These are phyloP conservation scores for Pseudozyma flocculosa DNA, from an alignment of 1,284 basidiomycete genomes.

Conservation along the genomic window DNA sequence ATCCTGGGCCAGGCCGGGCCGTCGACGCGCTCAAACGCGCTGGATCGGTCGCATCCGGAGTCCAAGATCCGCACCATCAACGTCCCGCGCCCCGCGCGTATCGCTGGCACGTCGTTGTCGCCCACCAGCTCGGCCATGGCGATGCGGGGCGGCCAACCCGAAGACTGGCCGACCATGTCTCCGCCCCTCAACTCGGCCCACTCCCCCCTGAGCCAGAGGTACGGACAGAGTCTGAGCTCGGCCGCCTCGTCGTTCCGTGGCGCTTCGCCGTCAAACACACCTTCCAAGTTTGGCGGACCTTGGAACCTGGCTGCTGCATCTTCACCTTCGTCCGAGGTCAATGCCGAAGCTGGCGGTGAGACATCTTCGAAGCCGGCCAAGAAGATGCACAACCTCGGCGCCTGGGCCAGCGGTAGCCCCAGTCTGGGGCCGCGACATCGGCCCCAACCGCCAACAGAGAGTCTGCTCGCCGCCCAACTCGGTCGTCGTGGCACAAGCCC, in stretches of 20 bases:
- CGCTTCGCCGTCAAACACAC: no score
- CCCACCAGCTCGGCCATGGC: constrained; percentile 8
- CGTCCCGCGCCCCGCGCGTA: constrained; percentile 33
- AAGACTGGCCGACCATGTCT: neutral
- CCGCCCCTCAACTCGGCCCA: neutral
- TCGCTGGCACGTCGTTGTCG: constrained; percentile 3
- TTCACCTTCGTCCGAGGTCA: no score
- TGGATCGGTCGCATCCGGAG: constrained; percentile 25
- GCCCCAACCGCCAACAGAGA: no score
- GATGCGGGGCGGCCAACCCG: neutral
- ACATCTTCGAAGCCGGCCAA: no score
- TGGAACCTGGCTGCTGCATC: no score
- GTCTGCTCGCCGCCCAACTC: neutral
- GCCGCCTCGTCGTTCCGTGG: neutral
- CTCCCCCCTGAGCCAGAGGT: neutral
- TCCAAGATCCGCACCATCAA: constrained; percentile 48
- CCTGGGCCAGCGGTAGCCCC: neutral
- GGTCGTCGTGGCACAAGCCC: constrained; percentile 1
- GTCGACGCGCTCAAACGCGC: constrained; percentile 5
- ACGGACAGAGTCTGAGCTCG: neutral
- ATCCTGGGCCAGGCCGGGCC: constrained; percentile 39
- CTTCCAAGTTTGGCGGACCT: no score
- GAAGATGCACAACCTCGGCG: neutral
- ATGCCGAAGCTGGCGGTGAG: no score
- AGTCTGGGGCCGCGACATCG: neutral